Evolutionary conservation across 2,329 filamentous ascomycete genomes (phyloP).

Genomic region (Neocatenulostroma microsporum): DNA sequence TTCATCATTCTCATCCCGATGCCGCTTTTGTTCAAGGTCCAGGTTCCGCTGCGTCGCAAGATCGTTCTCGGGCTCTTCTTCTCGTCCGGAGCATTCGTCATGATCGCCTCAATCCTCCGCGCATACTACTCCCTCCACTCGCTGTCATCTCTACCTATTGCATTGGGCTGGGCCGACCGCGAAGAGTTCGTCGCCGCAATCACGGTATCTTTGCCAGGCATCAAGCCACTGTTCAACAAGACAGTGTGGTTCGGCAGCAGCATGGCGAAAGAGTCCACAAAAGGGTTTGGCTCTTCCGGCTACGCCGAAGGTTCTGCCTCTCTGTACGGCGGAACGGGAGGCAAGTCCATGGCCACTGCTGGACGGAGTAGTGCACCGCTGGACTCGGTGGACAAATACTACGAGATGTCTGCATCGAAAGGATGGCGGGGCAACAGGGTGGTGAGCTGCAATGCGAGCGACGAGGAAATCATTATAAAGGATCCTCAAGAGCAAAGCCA

Average conservation of each 20-base stretch:
- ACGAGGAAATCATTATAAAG: no score
- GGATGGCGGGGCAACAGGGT: no score
- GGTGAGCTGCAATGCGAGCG: no score
- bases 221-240: constrained; percentile 46
- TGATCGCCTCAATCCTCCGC: constrained; percentile 39
- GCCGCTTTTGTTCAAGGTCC: constrained; percentile 45
- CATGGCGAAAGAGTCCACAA: no score
- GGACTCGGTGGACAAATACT: no score
- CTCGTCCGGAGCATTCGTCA: constrained; percentile 45
- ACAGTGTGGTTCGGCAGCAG: constrained; percentile 2
- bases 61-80: constrained; percentile 45
- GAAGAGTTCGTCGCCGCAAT: constrained; percentile 48
- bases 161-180: constrained; percentile 46
- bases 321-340: no score
- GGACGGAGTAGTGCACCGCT: no score
- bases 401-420: no score
- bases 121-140: constrained; percentile 42
- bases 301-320: no score
- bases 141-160: constrained; percentile 30
- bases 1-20: constrained; percentile 53
- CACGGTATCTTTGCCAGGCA: constrained; percentile 47
- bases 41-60: constrained; percentile 47
- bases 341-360: no score
- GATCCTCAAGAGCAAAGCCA: no score
- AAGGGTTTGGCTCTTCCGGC: no score